These are phyloP conservation scores for Lolium multiflorum DNA, from an alignment of 176 grass and related monocot genomes.

Conservation along the genomic window DNA sequence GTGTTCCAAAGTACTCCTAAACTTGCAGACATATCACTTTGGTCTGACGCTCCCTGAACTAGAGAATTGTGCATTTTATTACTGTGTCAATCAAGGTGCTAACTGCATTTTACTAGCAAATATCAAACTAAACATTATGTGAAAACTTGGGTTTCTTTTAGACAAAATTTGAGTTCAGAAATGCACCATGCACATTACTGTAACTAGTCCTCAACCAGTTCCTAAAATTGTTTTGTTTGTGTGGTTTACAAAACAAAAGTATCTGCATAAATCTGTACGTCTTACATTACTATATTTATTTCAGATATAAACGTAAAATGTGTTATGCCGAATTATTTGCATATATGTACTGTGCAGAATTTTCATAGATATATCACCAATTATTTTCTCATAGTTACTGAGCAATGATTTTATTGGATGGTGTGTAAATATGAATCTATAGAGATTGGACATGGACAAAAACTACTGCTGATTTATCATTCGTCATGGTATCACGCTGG, in stretches of 20 bases:
- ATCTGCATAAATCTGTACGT: neutral
- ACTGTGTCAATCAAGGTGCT: neutral
- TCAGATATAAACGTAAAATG: neutral
- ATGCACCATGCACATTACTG: neutral
- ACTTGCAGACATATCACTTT: neutral
- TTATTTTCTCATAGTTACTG: conserved; percentile 3
- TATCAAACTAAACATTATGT: no score
- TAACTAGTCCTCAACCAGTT: neutral
- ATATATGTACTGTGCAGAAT: neutral
- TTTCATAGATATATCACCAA: neutral
- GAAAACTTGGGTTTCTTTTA: neutral
- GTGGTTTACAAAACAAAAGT: neutral
- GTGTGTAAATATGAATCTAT: neutral
- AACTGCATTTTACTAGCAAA: neutral
- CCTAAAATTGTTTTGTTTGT: neutral
- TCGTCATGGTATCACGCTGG: neutral
- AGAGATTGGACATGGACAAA: neutral
- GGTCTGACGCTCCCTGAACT: neutral
- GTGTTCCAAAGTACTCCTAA: neutral
- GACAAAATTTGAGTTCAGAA: neutral
- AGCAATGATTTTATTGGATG: neutral
- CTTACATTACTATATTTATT: neutral
- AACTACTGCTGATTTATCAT: neutral
- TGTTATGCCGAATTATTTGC: neutral
- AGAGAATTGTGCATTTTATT: neutral